These are phyloP conservation scores for Coffea eugenioides DNA, from an alignment of 257 asterid species.

Conservation along the genomic window DNA sequence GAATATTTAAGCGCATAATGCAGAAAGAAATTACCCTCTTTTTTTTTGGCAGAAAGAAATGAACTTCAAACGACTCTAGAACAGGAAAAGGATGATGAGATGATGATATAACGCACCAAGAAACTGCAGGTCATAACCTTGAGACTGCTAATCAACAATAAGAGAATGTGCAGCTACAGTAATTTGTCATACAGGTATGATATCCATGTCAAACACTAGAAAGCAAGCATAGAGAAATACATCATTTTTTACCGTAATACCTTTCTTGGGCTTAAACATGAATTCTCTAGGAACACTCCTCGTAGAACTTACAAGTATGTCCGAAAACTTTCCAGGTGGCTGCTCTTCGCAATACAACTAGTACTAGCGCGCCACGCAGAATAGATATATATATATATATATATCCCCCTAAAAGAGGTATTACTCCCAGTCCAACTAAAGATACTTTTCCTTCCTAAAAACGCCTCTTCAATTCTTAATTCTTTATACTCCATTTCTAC, in stretches of 20 bases:
- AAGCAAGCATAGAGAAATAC: neutral
- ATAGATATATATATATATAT: neutral
- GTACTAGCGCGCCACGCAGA: slow-evolving; percentile 1
- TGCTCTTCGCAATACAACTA: neutral
- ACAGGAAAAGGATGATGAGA: neutral
- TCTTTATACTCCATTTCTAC: neutral
- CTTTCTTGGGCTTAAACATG: slow-evolving; percentile 25
- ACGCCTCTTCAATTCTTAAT: neutral
- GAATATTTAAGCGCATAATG: too few relatives aligned
- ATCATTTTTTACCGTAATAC: neutral
- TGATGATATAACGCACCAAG: neutral
- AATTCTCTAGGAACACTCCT: neutral
- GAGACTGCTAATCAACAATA: neutral
- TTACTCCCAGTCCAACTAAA: neutral
- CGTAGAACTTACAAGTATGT: neutral
- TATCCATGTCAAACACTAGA: neutral
- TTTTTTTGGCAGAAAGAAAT: neutral
- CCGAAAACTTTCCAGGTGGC: neutral
- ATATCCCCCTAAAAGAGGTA: neutral
- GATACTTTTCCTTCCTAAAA: slow-evolving; percentile 4
- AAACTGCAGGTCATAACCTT: neutral
- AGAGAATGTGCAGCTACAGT: neutral
- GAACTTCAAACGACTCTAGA: neutral
- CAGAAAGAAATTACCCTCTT: too few relatives aligned
- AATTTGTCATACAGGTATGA: neutral